Percentiles rank a stretch among this genome's conserved stretches.
Conservation (phyloP, 768 basidiomycete genomes). For the Boletellus ananas region DNA sequence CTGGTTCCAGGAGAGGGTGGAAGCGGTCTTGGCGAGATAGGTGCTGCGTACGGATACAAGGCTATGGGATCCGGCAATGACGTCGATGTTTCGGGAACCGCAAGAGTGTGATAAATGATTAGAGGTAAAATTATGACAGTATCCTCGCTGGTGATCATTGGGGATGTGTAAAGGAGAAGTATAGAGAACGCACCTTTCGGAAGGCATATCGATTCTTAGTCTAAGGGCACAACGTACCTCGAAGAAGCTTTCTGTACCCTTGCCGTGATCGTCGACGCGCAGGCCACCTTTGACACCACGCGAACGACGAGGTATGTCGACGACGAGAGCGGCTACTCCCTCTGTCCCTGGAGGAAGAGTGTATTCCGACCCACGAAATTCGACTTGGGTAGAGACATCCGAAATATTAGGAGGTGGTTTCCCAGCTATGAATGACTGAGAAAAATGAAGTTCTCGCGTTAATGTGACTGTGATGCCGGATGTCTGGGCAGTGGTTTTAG, state of each 20-base stretch:
- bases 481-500: constrained; percentile 45
- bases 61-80: constrained; percentile 23
- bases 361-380: constrained; percentile 74
- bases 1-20: constrained; percentile 23
- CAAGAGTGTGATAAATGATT: constrained; percentile 59
- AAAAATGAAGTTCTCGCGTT: constrained; percentile 56
- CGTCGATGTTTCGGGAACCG: constrained; percentile 39
- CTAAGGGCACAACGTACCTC: constrained; percentile 63
- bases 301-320: constrained; percentile 70
- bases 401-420: constrained; percentile 43
- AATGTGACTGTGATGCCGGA: constrained; percentile 60
- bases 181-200: constrained; percentile 53
- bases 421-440: constrained; percentile 29
- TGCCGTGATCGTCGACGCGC: constrained; percentile 49
- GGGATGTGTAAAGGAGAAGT: constrained; percentile 7
- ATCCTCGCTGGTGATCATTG: constrained; percentile 54
- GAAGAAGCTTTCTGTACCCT: constrained; percentile 53
- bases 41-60: constrained; percentile 17
- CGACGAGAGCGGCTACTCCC: constrained; percentile 74
- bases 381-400: constrained; percentile 64
- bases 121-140: constrained; percentile 62
- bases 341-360: constrained; percentile 69
- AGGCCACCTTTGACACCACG: constrained; percentile 62
- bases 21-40: constrained; percentile 17
- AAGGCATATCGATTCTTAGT: constrained; percentile 59